These are phyloP conservation scores for Nitzschia putrida DNA, from an alignment of 108 stramenopile species.

Conservation along the genomic window DNA sequence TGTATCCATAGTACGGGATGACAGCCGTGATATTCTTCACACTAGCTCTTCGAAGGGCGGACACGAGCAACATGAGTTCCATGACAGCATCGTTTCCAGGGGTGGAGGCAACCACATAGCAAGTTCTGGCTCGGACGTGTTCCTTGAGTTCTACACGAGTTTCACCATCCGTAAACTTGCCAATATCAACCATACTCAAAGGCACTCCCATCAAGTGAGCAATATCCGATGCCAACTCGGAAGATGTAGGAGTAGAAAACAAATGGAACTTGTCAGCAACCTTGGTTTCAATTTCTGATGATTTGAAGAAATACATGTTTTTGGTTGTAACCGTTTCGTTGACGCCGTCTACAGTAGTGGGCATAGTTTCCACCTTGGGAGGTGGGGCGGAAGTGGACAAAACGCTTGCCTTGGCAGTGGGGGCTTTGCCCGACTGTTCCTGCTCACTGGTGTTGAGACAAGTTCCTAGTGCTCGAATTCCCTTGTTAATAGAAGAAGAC, in stretches of 20 bases:
- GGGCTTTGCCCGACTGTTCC: background rate
- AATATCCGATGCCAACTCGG: constrained; percentile 69
- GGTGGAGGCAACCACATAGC: constrained; percentile 76
- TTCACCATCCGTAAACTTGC: constrained; percentile 82
- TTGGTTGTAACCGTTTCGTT: constrained; percentile 61
- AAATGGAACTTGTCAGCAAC: constrained; percentile 66
- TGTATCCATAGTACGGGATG: constrained; percentile 91
- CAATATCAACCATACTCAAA: constrained; percentile 62
- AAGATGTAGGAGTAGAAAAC: constrained; percentile 70
- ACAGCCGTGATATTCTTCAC: constrained; percentile 83
- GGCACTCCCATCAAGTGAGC: constrained; percentile 72
- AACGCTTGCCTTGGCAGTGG: background rate
- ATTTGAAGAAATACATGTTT: constrained; percentile 80
- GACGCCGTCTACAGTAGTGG: background rate
- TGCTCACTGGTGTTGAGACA: constrained; percentile 5
- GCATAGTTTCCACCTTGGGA: constrained; percentile 13
- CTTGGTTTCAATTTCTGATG: constrained; percentile 46
- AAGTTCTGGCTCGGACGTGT: constrained; percentile 77
- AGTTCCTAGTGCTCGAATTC: constrained; percentile 28
- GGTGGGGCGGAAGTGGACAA: constrained; percentile 6
- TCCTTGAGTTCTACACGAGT: constrained; percentile 64
- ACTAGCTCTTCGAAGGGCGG: constrained; percentile 69
- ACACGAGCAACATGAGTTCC: constrained; percentile 77
- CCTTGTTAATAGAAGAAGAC: constrained; percentile 28
- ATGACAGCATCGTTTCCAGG: constrained; percentile 67